Conservation (phyloP, 1,139 yeast species). For the Hemisphaericaspora subhashii region DNA sequence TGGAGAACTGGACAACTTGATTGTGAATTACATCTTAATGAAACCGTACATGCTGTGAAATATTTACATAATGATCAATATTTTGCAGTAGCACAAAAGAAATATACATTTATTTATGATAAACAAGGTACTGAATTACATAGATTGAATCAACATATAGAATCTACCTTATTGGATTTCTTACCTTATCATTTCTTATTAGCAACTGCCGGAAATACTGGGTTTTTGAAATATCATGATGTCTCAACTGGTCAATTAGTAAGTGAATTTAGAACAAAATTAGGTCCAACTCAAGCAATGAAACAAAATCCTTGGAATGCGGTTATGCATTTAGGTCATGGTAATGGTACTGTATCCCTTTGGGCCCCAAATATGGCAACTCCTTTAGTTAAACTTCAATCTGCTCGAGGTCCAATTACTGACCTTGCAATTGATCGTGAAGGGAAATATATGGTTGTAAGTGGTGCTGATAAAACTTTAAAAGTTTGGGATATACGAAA, state of each 20-base stretch:
- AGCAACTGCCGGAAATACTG: constrained; percentile 86
- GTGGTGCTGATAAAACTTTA: constrained; percentile 81
- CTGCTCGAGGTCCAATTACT: constrained; percentile 84
- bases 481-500: constrained; percentile 94
- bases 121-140: constrained; percentile 90
- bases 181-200: constrained; percentile 89
- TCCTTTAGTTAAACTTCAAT: constrained; percentile 80
- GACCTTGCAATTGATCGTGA: constrained; percentile 87
- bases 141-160: constrained; percentile 86
- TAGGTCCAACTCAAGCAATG: constrained; percentile 90
- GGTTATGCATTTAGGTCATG: constrained; percentile 89
- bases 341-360: constrained; percentile 86
- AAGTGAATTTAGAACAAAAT: constrained; percentile 78
- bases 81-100: constrained; percentile 96
- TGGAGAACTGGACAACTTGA: constrained; percentile 87
- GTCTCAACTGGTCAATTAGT: constrained; percentile 90
- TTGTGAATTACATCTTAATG: constrained; percentile 82
- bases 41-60: constrained; percentile 87
- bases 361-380: constrained; percentile 93
- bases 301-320: constrained; percentile 96
- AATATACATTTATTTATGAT: constrained; percentile 90
- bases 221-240: constrained; percentile 88
- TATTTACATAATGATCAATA: constrained; percentile 89
- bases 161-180: constrained; percentile 78
- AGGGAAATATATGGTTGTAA: constrained; percentile 91